Base-by-base conservation (phyloP, 1,284 basidiomycete genomes). In the Cutaneotrichosporon dermatis region DNA sequence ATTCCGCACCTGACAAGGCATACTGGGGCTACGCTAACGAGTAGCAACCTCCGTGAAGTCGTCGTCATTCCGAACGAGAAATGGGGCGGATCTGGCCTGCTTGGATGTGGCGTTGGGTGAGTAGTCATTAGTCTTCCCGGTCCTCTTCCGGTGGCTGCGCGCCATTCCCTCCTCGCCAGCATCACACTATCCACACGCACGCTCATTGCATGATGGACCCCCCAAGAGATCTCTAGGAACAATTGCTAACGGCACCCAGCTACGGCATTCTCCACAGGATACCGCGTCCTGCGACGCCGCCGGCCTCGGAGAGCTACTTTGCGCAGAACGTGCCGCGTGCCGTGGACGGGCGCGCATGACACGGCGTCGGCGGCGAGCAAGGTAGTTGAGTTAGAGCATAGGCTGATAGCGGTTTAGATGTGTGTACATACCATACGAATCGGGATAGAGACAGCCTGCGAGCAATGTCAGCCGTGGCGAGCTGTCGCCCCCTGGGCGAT, bases 61-160 rank as follows among this genome's bases (percentile, higher is more conserved):
- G 90, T 95, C 25, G 78, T 95, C 36, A 90, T 96, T 46, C 93
- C 93, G 8, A 97, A 96, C 75, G 83, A 91, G 58, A 89, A 94
- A 67, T 97, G 93, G 93, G 93, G 92, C 50, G 93, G 93, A 8
- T 92, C 94, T 72, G 93, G 93, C 0, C 82, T 97, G 36, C 80
- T 97, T 15, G 93, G 93, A 51, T 96, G 93, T 69, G 89, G 95
- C 36, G 94, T 96, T 61, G 93, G 91, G 89, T 91, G 71, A 67
- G 77, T 69, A 3, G 77, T 69, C 3, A 33, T 33, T 37, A 5
- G 34, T 9, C 5, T 25, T 4, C 3, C 11, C 4, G 36, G 4
- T 16, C 7, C 9, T 7, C 48, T 13, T 15, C 0, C 4, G 9
- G 6, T 50, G 35, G 15, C 42, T 25, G 25, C 25, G 25, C 25